Evolutionary conservation across 495 filamentous ascomycete genomes (phyloP).

Genomic region (Lophium mytilinum): DNA sequence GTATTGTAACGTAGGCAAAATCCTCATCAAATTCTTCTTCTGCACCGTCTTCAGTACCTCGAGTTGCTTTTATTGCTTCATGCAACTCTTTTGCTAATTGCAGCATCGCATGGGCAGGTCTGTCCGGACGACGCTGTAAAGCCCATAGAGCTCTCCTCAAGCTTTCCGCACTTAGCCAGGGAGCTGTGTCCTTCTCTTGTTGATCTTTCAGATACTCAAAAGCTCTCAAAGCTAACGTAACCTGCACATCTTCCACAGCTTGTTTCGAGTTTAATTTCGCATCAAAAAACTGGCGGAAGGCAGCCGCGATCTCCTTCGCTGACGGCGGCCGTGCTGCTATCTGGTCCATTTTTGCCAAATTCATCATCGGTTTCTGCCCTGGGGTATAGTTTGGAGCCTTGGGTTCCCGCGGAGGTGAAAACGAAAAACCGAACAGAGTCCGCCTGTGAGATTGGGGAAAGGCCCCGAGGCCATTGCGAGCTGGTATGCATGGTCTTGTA

Average conservation of each 20-base stretch:
- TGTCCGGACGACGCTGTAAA: conserved; percentile 35
- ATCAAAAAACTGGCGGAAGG: conserved; percentile 56
- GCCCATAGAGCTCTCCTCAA: conserved; percentile 40
- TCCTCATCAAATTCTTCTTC: neutral
- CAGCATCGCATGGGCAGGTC: conserved; percentile 37
- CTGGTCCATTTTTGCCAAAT: conserved; percentile 39
- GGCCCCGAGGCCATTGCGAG: conserved; percentile 16
- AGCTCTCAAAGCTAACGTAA: conserved; percentile 37
- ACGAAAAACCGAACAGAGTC: conserved; percentile 51
- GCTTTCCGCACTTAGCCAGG: neutral
- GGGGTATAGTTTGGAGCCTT: conserved; percentile 52
- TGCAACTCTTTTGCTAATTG: conserved; percentile 51
- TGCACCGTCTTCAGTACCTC: conserved; percentile 17
- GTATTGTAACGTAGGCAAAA: neutral
- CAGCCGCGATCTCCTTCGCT: conserved; percentile 49
- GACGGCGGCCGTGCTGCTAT: conserved; percentile 50
- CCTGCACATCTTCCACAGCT: conserved; percentile 14
- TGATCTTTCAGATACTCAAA: conserved; percentile 50
- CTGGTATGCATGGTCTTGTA: conserved; percentile 11
- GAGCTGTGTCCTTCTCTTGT: conserved; percentile 34
- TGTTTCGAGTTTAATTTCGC: neutral
- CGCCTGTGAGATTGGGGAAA: conserved; percentile 33
- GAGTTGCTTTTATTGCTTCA: conserved; percentile 40
- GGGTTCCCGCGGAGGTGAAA: conserved; percentile 44
- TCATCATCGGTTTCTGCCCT: conserved; percentile 50